Conservation (phyloP, 305 asterid genomes). For the Fraxinus greggii region DNA sequence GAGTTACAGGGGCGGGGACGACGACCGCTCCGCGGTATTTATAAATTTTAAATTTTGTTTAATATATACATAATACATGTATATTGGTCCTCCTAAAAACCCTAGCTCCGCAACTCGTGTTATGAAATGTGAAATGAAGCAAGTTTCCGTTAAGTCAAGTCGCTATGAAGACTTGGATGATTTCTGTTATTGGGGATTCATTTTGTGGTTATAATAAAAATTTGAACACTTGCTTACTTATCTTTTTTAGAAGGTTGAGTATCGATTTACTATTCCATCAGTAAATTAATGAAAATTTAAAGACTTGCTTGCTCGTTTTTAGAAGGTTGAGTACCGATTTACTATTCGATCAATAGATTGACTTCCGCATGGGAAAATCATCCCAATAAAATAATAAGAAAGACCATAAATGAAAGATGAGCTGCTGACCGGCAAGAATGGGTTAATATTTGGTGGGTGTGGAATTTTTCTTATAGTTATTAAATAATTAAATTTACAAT, state of each 20-base stretch:
- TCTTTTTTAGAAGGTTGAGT: neutral
- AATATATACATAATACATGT: too few relatives aligned
- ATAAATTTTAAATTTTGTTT: too few relatives aligned
- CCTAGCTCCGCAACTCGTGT: too few relatives aligned
- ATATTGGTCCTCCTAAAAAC: too few relatives aligned
- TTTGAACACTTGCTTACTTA: neutral
- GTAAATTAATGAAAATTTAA: neutral
- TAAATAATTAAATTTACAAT: neutral
- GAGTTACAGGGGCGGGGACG: too few relatives aligned
- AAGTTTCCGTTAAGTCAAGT: too few relatives aligned
- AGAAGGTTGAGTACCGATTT: neutral
- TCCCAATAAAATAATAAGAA: constrained; percentile 2
- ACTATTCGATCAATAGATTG: neutral
- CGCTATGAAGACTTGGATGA: too few relatives aligned
- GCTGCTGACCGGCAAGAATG: constrained; percentile 28
- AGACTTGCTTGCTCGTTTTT: neutral
- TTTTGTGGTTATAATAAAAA: too few relatives aligned
- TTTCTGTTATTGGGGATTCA: neutral
- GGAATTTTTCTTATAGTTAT: neutral
- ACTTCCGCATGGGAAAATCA: neutral
- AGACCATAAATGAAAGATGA: constrained; percentile 12
- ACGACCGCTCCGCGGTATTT: too few relatives aligned
- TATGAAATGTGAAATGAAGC: too few relatives aligned
- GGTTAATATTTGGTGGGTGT: constrained; percentile 21
- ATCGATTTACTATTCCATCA: neutral